Evolutionary conservation across 176 grass and related monocot genomes (phyloP), one percentile per base, ranked within the genome.

Genomic region (Phoenix dactylifera): DNA sequence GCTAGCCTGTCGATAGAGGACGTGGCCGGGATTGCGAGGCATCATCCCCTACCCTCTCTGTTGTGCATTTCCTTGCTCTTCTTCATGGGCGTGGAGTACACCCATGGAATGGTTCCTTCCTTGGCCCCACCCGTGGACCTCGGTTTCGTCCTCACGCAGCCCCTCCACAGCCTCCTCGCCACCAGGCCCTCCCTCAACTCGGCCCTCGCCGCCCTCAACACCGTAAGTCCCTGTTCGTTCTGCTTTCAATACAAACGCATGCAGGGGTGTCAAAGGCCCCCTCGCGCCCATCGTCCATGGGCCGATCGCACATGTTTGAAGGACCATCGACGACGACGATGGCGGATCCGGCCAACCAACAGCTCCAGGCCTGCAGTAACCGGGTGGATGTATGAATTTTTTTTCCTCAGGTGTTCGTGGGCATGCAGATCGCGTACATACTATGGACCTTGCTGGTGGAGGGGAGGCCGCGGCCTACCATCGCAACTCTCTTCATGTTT

Each of bases 21-120:
- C 7, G 64, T 23, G 18, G 67, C 15, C 0, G 68, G 24, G 5
- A 29, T 79, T 7, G 15, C 65, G 52, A 59, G 68, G 64, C 72
- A 66, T n/a, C 84, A 98, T 74, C 87, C 87, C 39, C 19, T 55
- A 17, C 68, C 84, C 3, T 83, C 55, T 63, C 59, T 82, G 5
- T 91, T 91, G 52, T 68, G 32, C 5, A 58, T 89, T 66, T 72
- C 62, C 18, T 59, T 97, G 24, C 60, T 97, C 50, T 53, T 85
- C 24, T 97, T 97, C 75, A 97, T 97, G 93, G 76, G 54, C 72
- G 84, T 97, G 23, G 93, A 97, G 78, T 97, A 97, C 66, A 97
- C 84, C 58, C 83, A 91, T 72, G 81, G 79, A 32, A 91, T 97
- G 93, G 56, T 97, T 18, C 51, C 67, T 7, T 70, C 71, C 28